phyloP scores from a whole-genome alignment of 2,329 filamentous ascomycete genomes.

The Claviceps lovelessii region DNA sequence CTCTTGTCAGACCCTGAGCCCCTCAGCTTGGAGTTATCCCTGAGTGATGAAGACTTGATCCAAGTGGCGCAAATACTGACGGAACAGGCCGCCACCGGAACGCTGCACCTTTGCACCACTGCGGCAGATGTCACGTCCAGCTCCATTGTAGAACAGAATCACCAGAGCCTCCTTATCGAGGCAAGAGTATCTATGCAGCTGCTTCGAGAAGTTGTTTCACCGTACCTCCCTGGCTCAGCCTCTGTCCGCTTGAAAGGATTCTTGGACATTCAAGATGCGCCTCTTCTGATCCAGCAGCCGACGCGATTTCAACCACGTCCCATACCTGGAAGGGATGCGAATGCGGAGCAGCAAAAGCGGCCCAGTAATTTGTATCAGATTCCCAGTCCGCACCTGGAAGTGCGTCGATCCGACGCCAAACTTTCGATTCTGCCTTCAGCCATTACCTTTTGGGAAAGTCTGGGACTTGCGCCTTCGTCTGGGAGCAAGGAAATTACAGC shows the following conservation, averaged over 20 bases:
- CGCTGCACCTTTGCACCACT: conserved; percentile 21
- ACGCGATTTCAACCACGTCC: conserved; percentile 37
- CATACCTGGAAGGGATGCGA: conserved; percentile 25
- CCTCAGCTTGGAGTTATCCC: conserved; percentile 27
- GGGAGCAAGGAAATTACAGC: conserved; percentile 58
- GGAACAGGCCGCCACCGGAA: conserved; percentile 49
- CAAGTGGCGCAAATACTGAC: conserved; percentile 57
- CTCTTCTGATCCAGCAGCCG: conserved; percentile 37
- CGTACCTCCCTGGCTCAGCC: conserved; percentile 26
- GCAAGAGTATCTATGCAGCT: conserved; percentile 34
- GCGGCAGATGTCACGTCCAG: conserved; percentile 8
- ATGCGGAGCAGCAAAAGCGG: conserved; percentile 33
- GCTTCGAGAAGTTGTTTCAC: conserved; percentile 30
- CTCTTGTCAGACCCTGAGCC: conserved; percentile 49
- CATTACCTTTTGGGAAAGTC: conserved; percentile 66
- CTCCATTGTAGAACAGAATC: conserved; percentile 19
- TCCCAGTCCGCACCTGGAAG: conserved; percentile 53
- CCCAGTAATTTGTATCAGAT: conserved; percentile 46
- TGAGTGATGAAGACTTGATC: conserved; percentile 46
- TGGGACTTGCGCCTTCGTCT: conserved; percentile 58
- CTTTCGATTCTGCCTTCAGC: conserved; percentile 64
- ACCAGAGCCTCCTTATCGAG: conserved; percentile 27
- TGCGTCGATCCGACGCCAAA: conserved; percentile 53
- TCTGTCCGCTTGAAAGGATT: conserved; percentile 31
- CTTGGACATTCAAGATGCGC: conserved; percentile 43